Conservation (phyloP, 805 yeast genomes). For the Wickerhamiella sorbophila region DNA sequence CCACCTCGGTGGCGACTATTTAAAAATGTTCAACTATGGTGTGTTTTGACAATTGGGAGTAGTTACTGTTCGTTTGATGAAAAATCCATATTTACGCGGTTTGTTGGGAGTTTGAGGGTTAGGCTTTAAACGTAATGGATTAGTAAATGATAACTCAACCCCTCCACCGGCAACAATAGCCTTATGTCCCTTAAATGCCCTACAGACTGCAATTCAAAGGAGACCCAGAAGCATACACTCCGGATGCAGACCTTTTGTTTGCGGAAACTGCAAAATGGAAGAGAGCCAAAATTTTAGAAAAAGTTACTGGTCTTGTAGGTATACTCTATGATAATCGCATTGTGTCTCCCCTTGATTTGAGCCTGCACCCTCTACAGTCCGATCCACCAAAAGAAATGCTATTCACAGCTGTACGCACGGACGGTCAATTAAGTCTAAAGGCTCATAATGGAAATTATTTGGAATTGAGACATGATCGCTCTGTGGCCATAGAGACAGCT, state of each 20-base stretch:
- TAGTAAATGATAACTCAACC: no score
- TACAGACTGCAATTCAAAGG: slow-evolving; percentile 1
- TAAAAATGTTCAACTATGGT: slow-evolving; percentile 4
- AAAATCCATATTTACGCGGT: not conserved
- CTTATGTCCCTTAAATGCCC: no score
- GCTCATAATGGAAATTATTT: not conserved
- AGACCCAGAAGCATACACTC: not conserved
- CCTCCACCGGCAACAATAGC: no score
- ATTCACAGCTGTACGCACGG: not conserved
- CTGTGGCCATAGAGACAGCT: not conserved
- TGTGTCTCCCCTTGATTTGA: not conserved
- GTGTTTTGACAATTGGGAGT: slow-evolving; percentile 5
- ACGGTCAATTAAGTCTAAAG: not conserved
- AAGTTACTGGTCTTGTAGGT: not conserved
- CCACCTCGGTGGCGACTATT: not conserved
- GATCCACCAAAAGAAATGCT: not conserved
- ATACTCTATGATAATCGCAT: not conserved
- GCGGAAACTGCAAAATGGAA: not conserved
- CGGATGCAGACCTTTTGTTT: not conserved
- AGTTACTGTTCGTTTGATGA: not conserved
- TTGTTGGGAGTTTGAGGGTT: not conserved
- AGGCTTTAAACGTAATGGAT: not conserved
- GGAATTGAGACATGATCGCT: not conserved
- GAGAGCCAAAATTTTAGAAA: not conserved
- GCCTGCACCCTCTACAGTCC: not conserved